Conservation (phyloP, 257 asterid genomes). For the Solanum infundibuliforme region DNA sequence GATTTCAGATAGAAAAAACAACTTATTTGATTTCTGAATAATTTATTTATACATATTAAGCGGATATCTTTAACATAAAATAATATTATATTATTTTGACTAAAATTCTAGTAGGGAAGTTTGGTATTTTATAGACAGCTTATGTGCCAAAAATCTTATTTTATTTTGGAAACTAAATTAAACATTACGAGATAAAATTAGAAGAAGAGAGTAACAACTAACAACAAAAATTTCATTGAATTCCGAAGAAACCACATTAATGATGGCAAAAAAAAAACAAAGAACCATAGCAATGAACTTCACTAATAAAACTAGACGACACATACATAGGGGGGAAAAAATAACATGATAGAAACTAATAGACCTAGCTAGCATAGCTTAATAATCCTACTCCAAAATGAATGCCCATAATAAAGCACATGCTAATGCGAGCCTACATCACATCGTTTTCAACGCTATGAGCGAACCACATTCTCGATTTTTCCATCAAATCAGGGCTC, state of each 20-base stretch:
- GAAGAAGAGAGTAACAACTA: background rate
- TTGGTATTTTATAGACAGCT: background rate
- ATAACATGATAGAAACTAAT: background rate
- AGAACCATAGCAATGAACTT: background rate
- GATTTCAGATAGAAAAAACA: background rate
- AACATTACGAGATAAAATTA: background rate
- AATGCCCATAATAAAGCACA: background rate
- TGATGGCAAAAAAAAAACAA: background rate
- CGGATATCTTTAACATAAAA: background rate
- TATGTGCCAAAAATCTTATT: background rate
- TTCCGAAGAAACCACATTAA: background rate
- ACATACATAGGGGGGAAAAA: background rate
- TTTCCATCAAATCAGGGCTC: constrained; percentile 45
- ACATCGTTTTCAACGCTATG: background rate
- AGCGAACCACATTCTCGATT: constrained; percentile 18
- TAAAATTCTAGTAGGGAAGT: background rate
- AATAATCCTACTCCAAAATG: background rate
- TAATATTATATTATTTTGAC: background rate
- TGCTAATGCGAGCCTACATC: background rate
- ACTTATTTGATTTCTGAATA: too few relatives aligned
- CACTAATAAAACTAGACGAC: background rate
- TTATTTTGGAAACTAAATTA: background rate
- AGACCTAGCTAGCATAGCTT: background rate
- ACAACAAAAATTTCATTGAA: background rate
- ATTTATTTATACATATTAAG: background rate